Evolutionary conservation across 2,329 filamentous ascomycete species (phyloP).

Genomic region (Ceratocystis albifundus): DNA sequence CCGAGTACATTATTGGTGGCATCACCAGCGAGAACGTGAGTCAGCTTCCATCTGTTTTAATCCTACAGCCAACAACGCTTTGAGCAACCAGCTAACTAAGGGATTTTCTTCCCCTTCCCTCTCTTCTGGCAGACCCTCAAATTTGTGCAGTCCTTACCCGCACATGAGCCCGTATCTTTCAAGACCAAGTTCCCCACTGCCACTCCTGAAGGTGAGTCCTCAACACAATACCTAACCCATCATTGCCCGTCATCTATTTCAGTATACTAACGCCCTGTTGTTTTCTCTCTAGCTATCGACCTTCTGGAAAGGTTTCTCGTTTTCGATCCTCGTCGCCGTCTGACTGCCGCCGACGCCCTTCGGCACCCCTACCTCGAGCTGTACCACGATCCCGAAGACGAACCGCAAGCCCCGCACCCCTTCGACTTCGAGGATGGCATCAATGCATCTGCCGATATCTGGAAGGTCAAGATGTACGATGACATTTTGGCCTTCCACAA

Average conservation of each 20-base stretch:
- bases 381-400: conserved; percentile 94
- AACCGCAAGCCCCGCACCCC: conserved; percentile 90
- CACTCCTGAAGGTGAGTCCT: conserved; percentile 60
- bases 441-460: conserved; percentile 94
- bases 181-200: conserved; percentile 90
- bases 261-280: neutral
- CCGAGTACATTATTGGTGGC: conserved; percentile 95
- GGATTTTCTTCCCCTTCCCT: neutral
- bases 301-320: conserved; percentile 94
- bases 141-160: conserved; percentile 94
- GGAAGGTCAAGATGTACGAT: conserved; percentile 99
- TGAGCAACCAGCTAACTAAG: conserved; percentile 24
- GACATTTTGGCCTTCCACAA: conserved; percentile 93
- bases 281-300: conserved; percentile 57
- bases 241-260: neutral
- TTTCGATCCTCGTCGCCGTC: conserved; percentile 92
- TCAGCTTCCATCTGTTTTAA: conserved; percentile 13
- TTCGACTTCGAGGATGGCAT: conserved; percentile 99
- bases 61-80: neutral
- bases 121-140: conserved; percentile 61
- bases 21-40: conserved; percentile 96
- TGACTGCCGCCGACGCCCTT: conserved; percentile 75
- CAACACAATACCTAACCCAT: neutral
- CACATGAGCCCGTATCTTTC: conserved; percentile 81
- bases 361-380: conserved; percentile 87